A percentile compares a stretch with the other conserved stretches of the same genome.
Conservation (phyloP, 192 early-diverging fungal genomes). For the Mortierella hygrophila region DNA sequence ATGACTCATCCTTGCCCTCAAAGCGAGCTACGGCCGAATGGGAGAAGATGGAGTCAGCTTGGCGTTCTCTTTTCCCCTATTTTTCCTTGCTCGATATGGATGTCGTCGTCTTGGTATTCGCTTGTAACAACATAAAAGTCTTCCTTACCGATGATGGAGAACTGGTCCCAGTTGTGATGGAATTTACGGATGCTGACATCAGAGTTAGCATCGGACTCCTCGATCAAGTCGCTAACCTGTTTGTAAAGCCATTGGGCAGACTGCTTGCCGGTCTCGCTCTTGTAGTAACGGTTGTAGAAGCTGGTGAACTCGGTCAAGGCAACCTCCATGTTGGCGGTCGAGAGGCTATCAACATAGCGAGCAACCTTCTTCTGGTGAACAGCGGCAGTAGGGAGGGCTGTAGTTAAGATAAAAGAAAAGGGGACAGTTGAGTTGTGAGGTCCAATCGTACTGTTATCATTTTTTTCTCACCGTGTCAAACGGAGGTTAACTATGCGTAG, state of each 20-base stretch:
- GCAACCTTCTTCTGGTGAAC: slow-evolving; percentile 71
- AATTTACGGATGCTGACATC: slow-evolving; percentile 83
- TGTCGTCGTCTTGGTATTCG: neutral
- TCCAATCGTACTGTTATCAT: neutral
- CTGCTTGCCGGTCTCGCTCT: slow-evolving; percentile 72
- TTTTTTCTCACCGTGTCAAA: neutral
- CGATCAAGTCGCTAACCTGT: slow-evolving; percentile 65
- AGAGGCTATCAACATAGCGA: slow-evolving; percentile 71
- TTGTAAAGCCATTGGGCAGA: slow-evolving; percentile 79
- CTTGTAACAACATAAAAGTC: neutral
- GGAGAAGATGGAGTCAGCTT: neutral
- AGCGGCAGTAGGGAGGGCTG: slow-evolving; percentile 68
- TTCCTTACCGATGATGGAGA: slow-evolving; percentile 68
- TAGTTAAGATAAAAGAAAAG: neutral
- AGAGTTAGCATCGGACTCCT: slow-evolving; percentile 24
- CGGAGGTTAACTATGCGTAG: neutral
- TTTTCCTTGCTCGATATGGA: neutral
- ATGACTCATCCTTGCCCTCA: slow-evolving; percentile 64
- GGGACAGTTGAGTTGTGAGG: neutral
- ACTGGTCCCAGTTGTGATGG: slow-evolving; percentile 86
- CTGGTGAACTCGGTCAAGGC: slow-evolving; percentile 82
- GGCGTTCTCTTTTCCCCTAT: neutral
- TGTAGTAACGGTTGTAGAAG: slow-evolving; percentile 94
- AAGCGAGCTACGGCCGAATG: slow-evolving; percentile 74
- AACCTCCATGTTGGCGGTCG: slow-evolving; percentile 73